Evolutionary conservation across 2,329 filamentous ascomycete genomes (phyloP).

Genomic region (Ilyonectria destructans): DNA sequence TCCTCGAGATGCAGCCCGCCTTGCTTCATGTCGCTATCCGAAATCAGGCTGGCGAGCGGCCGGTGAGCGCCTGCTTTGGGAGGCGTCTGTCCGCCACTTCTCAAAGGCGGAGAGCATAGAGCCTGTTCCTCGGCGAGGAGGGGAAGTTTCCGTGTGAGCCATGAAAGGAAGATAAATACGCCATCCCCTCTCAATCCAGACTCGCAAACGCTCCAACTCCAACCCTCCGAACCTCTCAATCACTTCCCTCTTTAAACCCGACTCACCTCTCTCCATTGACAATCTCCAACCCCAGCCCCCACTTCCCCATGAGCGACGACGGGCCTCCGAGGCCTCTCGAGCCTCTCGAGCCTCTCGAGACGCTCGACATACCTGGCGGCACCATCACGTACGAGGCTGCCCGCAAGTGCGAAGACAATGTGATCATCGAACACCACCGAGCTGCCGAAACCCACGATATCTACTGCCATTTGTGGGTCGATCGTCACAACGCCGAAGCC

Average conservation of each 20-base stretch:
- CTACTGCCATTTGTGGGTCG: background rate
- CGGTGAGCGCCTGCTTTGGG: background rate
- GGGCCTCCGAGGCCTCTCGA: no score
- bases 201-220: background rate
- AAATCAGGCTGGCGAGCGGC: background rate
- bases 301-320: no score
- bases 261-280: no score
- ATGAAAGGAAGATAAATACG: background rate
- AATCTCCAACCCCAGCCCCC: no score
- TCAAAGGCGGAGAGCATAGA: background rate
- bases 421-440: background rate
- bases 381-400: background rate
- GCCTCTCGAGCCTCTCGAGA: no score
- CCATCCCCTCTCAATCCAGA: background rate
- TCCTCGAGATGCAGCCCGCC: background rate
- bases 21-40: constrained; percentile 9
- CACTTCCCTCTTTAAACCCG: background rate
- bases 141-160: background rate
- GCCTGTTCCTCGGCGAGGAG: background rate
- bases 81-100: background rate
- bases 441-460: no score
- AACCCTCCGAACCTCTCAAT: background rate
- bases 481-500: background rate
- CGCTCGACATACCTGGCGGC: no score
- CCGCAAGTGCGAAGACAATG: background rate